A percentile compares a stretch with the other conserved stretches of the same genome.
Evolutionary conservation across 78 protist genomes (phyloP).

Genomic region (Dictyostelium intermedium): DNA sequence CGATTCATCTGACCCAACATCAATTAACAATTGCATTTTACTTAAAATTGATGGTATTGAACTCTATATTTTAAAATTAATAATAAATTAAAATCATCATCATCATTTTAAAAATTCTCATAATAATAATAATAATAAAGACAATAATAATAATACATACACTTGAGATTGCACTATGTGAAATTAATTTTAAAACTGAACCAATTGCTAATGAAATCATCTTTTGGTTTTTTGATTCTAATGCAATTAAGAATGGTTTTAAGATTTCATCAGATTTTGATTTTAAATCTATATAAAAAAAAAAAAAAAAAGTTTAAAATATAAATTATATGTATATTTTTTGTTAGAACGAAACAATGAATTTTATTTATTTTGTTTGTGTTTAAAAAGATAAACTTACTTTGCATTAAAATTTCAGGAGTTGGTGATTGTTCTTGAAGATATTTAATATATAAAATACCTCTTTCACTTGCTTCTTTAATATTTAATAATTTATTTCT

Average conservation of each 20-base stretch:
- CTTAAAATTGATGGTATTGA: constrained; percentile 39
- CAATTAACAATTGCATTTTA: constrained; percentile 65
- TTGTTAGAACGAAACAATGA: no score
- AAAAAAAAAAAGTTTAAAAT: neutral
- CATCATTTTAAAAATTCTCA: no score
- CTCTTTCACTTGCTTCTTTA: constrained; percentile 78
- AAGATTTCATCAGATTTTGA: constrained; percentile 71
- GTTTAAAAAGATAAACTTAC: neutral
- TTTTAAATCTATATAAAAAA: constrained; percentile 1
- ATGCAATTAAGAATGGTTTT: constrained; percentile 77
- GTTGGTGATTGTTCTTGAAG: constrained; percentile 71
- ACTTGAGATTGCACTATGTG: constrained; percentile 64
- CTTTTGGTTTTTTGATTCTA: constrained; percentile 76
- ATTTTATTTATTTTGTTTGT: neutral
- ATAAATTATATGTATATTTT: no score
- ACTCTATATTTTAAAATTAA: no score
- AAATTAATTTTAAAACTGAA: constrained; percentile 66
- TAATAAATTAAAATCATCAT: no score
- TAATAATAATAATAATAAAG: no score
- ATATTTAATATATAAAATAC: constrained; percentile 52
- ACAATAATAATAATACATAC: no score
- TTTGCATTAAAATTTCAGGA: constrained; percentile 13
- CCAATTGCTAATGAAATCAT: constrained; percentile 69
- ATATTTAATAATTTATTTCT: constrained; percentile 39
- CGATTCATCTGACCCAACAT: constrained; percentile 71